Evolutionary conservation across 495 filamentous ascomycete species (phyloP).

Genomic region (Penicillium odoratum): DNA sequence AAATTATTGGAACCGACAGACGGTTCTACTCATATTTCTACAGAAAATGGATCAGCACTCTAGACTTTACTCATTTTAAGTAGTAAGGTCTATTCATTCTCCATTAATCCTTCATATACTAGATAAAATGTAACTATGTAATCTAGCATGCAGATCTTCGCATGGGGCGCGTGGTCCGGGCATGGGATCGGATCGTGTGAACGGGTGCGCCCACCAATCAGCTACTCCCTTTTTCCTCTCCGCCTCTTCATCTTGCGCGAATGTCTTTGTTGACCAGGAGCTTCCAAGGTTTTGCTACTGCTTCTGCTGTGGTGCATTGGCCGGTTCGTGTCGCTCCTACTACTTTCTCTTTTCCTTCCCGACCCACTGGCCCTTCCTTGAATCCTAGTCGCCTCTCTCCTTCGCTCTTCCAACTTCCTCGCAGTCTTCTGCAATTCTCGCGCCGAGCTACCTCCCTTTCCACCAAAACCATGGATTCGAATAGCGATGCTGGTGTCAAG

Average conservation of each 20-base stretch:
- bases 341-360: slow-evolving; percentile 3
- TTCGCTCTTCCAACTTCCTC: background rate
- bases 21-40: background rate
- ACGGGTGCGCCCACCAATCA: slow-evolving; percentile 18
- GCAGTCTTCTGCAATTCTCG: slow-evolving; percentile 8
- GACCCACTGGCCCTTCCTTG: background rate
- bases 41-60: background rate
- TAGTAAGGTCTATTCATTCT: background rate
- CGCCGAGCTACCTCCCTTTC: slow-evolving; percentile 10
- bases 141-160: background rate
- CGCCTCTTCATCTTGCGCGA: slow-evolving; percentile 18
- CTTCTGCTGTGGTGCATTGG: slow-evolving; percentile 15
- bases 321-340: slow-evolving; percentile 2
- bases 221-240: slow-evolving; percentile 10
- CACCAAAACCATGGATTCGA: slow-evolving; percentile 49
- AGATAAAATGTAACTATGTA: background rate
- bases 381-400: background rate
- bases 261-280: slow-evolving; percentile 21
- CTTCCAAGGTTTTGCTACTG: slow-evolving; percentile 6
- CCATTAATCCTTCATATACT: background rate
- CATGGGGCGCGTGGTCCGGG: slow-evolving; percentile 18
- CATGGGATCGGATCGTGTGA: slow-evolving; percentile 25
- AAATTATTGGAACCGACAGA: background rate
- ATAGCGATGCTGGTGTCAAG: slow-evolving; percentile 54
- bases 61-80: background rate